Conservation (phyloP, 2,329 filamentous ascomycete genomes). For the Elsinoe fawcettii region DNA sequence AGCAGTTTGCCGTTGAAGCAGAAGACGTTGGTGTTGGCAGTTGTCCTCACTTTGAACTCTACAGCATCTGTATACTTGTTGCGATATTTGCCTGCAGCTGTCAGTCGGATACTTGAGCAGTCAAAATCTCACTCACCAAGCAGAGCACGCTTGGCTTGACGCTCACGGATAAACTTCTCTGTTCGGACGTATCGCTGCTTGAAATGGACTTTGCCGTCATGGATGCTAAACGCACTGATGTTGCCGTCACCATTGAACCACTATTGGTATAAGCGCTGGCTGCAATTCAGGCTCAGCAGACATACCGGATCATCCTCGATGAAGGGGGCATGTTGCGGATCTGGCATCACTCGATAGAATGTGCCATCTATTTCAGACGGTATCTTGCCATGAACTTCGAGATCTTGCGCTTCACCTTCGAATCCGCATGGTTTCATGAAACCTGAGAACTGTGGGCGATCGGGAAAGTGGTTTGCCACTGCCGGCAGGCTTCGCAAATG, state of each 20-base stretch:
- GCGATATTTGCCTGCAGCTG: constrained; percentile 34
- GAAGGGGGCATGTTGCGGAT: constrained; percentile 48
- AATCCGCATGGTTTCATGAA: constrained; percentile 31
- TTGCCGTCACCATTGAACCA: constrained; percentile 39
- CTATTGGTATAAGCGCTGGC: constrained; percentile 32
- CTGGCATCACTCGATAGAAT: constrained; percentile 43
- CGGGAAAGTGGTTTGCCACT: constrained; percentile 14
- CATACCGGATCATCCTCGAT: constrained; percentile 32
- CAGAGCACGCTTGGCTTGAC: constrained; percentile 33
- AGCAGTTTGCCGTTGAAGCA: constrained; percentile 50
- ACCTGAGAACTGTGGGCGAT: constrained; percentile 22
- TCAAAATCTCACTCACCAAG: constrained; percentile 37
- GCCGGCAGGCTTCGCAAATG: not conserved
- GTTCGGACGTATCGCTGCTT: constrained; percentile 38
- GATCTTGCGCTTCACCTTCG: constrained; percentile 33
- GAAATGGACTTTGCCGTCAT: constrained; percentile 37
- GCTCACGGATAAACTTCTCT: constrained; percentile 35
- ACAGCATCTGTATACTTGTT: constrained; percentile 52
- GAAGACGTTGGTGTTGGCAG: constrained; percentile 52
- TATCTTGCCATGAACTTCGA: constrained; percentile 28
- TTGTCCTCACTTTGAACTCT: constrained; percentile 48
- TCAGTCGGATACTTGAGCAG: not conserved
- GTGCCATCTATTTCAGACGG: constrained; percentile 29
- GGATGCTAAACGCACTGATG: constrained; percentile 36
- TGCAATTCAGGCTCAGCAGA: constrained; percentile 20